Conservation (phyloP, 768 basidiomycete genomes). For the Tulasnella sp. region DNA sequence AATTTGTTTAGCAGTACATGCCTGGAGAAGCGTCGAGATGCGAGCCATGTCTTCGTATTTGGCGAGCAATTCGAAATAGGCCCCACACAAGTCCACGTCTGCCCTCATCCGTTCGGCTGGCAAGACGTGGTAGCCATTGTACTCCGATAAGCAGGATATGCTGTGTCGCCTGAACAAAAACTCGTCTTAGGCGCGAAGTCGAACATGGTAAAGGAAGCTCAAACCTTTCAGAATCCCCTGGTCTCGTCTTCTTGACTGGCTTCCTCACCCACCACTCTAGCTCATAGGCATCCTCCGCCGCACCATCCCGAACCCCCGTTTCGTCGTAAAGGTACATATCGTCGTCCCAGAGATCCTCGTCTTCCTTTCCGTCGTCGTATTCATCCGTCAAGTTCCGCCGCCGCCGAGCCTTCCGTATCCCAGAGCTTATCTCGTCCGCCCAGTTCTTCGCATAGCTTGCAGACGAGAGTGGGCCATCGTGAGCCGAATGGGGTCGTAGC, state of each 20-base stretch:
- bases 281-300: neutral
- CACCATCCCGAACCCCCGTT: neutral
- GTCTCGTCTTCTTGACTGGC: neutral
- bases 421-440: neutral
- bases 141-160: conserved; percentile 47
- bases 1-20: neutral
- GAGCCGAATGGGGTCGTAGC: neutral
- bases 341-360: neutral
- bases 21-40: conserved; percentile 4
- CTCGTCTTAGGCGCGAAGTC: conserved; percentile 8
- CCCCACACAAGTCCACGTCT: conserved; percentile 67
- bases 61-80: conserved; percentile 55
- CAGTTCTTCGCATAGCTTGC: neutral
- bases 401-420: neutral
- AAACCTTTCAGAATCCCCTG: conserved; percentile 14
- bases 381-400: conserved; percentile 8
- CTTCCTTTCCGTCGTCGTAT: neutral
- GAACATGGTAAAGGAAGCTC: neutral
- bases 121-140: conserved; percentile 36
- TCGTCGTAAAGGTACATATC: neutral
- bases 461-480: neutral
- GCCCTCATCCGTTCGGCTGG: conserved; percentile 55
- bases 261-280: conserved; percentile 11
- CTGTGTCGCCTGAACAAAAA: conserved; percentile 40
- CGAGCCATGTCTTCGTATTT: conserved; percentile 29